Conservation (phyloP, 1,139 yeast species). For the Yarrowia galli region DNA sequence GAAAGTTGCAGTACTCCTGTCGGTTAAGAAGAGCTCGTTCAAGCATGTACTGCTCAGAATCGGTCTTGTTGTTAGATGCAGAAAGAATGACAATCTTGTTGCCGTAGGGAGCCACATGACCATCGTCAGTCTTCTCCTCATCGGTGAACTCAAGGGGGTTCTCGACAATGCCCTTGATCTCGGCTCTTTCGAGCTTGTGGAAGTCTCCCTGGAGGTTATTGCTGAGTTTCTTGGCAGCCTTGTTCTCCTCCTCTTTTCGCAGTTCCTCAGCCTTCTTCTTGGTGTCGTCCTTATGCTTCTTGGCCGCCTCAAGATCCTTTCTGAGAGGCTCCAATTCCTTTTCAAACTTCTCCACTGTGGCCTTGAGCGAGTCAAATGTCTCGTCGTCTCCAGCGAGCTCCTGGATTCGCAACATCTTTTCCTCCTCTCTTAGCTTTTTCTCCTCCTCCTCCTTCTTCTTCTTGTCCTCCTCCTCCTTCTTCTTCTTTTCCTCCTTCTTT, state of each 20-base stretch:
- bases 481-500: constrained; percentile 17
- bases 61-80: constrained; percentile 38
- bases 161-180: constrained; percentile 20
- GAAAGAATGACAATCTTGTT: constrained; percentile 34
- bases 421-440: constrained; percentile 19
- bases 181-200: constrained; percentile 28
- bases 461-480: constrained; percentile 16
- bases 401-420: constrained; percentile 3
- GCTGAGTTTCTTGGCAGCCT: constrained; percentile 38
- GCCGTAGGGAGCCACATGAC: constrained; percentile 36
- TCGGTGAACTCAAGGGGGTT: constrained; percentile 19
- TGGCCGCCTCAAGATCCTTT: constrained; percentile 17
- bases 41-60: constrained; percentile 28
- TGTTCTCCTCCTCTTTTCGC: constrained; percentile 35
- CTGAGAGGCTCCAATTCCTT: constrained; percentile 32
- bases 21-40: constrained; percentile 47
- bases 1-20: constrained; percentile 48
- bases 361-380: constrained; percentile 7
- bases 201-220: constrained; percentile 16
- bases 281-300: constrained; percentile 36
- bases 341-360: constrained; percentile 27
- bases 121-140: constrained; percentile 5
- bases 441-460: constrained; percentile 32
- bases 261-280: constrained; percentile 28
- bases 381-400: constrained; percentile 9